These are phyloP conservation scores for Lasiosphaeris hirsuta DNA, from an alignment of 495 filamentous ascomycete genomes.

Conservation along the genomic window DNA sequence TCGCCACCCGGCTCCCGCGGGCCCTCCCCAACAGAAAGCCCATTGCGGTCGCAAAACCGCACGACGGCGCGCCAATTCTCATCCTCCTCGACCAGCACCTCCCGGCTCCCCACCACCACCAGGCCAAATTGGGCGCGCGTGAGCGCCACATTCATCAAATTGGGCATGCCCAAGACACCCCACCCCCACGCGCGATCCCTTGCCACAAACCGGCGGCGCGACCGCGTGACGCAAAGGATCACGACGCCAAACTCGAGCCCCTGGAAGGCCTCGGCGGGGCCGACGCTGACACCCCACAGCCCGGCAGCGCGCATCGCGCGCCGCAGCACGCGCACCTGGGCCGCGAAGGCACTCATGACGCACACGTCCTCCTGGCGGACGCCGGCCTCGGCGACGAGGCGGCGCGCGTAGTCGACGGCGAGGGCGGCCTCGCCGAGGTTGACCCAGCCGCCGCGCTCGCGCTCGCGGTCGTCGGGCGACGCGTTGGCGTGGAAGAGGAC, in stretches of 20 bases:
- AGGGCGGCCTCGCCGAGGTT: slow-evolving; percentile 47
- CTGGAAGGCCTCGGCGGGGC: slow-evolving; percentile 57
- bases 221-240: slow-evolving; percentile 55
- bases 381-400: slow-evolving; percentile 35
- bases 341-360: slow-evolving; percentile 54
- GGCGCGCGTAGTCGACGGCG: slow-evolving; percentile 40
- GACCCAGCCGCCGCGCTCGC: slow-evolving; percentile 52
- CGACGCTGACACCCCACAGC: slow-evolving; percentile 49
- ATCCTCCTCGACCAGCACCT: slow-evolving; percentile 32
- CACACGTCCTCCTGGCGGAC: slow-evolving; percentile 43
- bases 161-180: slow-evolving; percentile 47
- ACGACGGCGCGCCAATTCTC: slow-evolving; percentile 48
- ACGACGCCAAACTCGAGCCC: slow-evolving; percentile 52
- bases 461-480: slow-evolving; percentile 47
- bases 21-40: slow-evolving; percentile 24
- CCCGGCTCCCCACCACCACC: slow-evolving; percentile 49
- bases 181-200: slow-evolving; percentile 43
- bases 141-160: slow-evolving; percentile 53
- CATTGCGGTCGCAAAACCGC: slow-evolving; percentile 45
- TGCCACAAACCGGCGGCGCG: slow-evolving; percentile 43
- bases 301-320: slow-evolving; percentile 26
- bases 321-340: slow-evolving; percentile 48
- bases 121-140: slow-evolving; percentile 53
- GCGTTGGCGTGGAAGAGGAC: slow-evolving; percentile 48
- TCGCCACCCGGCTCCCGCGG: too few species aligned